Conservation (phyloP, 1,284 basidiomycete genomes). For the Fomitopsis pinicola region DNA sequence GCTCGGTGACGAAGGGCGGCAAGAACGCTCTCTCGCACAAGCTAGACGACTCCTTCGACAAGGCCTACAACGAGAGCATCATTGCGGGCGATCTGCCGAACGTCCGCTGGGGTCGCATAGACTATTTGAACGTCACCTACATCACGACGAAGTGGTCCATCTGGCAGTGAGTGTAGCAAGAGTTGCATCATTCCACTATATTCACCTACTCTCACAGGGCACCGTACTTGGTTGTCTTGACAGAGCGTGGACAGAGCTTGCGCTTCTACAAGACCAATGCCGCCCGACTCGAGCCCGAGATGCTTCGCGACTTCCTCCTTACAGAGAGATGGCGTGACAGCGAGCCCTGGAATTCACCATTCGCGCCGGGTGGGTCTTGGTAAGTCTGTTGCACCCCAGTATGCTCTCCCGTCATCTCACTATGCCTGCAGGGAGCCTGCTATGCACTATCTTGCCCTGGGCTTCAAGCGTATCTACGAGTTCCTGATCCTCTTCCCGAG, state of each 20-base stretch:
- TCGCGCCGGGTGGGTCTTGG: slow-evolving; percentile 69
- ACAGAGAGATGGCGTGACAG: slow-evolving; percentile 54
- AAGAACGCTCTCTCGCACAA: slow-evolving; percentile 62
- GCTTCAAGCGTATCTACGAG: slow-evolving; percentile 48
- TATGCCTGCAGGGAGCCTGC: slow-evolving; percentile 53
- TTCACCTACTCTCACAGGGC: slow-evolving; percentile 40
- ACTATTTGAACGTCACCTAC: slow-evolving; percentile 75
- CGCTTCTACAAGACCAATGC: slow-evolving; percentile 69
- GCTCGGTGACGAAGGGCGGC: slow-evolving; percentile 55
- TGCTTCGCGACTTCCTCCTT: slow-evolving; percentile 59
- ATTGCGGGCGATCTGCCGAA: slow-evolving; percentile 60
- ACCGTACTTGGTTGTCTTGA: slow-evolving; percentile 61
- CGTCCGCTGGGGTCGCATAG: slow-evolving; percentile 74
- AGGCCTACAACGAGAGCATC: slow-evolving; percentile 58
- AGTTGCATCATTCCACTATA: neutral
- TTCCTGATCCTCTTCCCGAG: slow-evolving; percentile 44
- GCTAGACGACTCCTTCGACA: slow-evolving; percentile 67
- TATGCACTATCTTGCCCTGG: slow-evolving; percentile 55
- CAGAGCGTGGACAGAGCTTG: slow-evolving; percentile 64
- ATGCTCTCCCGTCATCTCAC: neutral
- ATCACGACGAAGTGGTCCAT: slow-evolving; percentile 77
- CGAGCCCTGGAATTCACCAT: slow-evolving; percentile 57
- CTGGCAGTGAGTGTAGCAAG: slow-evolving; percentile 57
- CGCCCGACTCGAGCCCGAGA: slow-evolving; percentile 51
- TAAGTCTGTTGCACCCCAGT: slow-evolving; percentile 29